Evolutionary conservation across 2,329 filamentous ascomycete species (phyloP).

Genomic region (Pseudogymnoascus sp.): DNA sequence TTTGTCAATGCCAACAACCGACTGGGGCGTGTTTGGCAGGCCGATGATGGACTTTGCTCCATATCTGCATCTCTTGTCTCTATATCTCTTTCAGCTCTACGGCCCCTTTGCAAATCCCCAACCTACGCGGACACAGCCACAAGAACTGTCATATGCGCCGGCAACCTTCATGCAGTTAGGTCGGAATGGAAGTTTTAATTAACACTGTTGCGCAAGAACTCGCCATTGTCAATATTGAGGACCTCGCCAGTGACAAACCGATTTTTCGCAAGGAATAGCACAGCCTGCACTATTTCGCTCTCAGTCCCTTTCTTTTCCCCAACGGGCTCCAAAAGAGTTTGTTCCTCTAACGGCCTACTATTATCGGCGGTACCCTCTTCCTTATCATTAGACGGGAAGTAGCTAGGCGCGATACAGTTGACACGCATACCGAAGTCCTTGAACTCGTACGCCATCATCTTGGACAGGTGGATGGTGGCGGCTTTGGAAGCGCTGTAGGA

Average conservation of each 20-base stretch:
- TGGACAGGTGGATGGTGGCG: constrained; percentile 44
- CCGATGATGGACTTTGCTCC: no score
- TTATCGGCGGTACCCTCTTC: constrained; percentile 39
- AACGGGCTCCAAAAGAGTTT: constrained; percentile 28
- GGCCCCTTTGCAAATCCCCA: no score
- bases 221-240: constrained; percentile 43
- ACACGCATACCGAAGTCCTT: constrained; percentile 45
- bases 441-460: constrained; percentile 46
- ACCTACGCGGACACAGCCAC: no score
- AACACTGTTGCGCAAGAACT: not conserved
- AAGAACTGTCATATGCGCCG: no score
- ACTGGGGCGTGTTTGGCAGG: no score
- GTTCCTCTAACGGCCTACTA: constrained; percentile 22
- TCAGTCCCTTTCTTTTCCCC: constrained; percentile 44
- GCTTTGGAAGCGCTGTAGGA: constrained; percentile 37
- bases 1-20: no score
- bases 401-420: constrained; percentile 47
- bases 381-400: constrained; percentile 47
- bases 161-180: no score
- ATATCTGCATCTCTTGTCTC: no score
- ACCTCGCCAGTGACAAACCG: constrained; percentile 34
- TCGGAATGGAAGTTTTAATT: not conserved
- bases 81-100: no score
- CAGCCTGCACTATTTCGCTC: constrained; percentile 48
- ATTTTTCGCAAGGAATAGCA: constrained; percentile 42